phyloP scores from a whole-genome alignment of 2,329 filamentous ascomycete genomes.

The Aspergillus arachidicola region DNA sequence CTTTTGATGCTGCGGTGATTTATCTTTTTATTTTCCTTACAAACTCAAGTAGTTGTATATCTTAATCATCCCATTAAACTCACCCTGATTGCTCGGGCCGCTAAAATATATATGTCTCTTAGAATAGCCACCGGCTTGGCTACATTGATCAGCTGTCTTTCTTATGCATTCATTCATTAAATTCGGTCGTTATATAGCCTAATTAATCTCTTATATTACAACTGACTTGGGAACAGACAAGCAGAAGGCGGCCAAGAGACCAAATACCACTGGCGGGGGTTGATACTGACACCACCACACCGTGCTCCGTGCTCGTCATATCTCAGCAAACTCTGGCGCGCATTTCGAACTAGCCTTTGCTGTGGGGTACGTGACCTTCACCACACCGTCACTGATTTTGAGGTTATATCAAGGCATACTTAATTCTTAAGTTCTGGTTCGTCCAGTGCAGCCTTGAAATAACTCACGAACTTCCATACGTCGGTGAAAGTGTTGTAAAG shows the following conservation, averaged over 20 bases:
- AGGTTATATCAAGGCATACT: neutral
- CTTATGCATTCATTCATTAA: neutral
- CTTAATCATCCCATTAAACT: neutral
- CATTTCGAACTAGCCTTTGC: neutral
- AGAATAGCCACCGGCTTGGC: neutral
- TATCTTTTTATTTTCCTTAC: too few relatives aligned
- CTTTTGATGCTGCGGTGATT: constrained; percentile 22
- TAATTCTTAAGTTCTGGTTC: neutral
- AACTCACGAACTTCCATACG: constrained; percentile 59
- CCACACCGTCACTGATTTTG: neutral
- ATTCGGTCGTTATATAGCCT: neutral
- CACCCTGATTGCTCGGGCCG: too few relatives aligned
- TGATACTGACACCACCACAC: neutral
- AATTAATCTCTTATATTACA: neutral
- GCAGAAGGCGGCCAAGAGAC: neutral
- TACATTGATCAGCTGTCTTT: neutral
- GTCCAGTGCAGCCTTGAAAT: constrained; percentile 35
- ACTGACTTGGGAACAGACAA: neutral
- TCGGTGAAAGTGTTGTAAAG: constrained; percentile 81
- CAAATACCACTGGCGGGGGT: too few relatives aligned
- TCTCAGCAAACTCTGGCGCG: neutral
- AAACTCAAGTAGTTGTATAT: neutral
- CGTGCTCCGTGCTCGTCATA: neutral
- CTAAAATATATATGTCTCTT: neutral
- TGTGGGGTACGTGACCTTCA: neutral